Conservation (phyloP, 306 rosid species). For the Arachis hypogaea region DNA sequence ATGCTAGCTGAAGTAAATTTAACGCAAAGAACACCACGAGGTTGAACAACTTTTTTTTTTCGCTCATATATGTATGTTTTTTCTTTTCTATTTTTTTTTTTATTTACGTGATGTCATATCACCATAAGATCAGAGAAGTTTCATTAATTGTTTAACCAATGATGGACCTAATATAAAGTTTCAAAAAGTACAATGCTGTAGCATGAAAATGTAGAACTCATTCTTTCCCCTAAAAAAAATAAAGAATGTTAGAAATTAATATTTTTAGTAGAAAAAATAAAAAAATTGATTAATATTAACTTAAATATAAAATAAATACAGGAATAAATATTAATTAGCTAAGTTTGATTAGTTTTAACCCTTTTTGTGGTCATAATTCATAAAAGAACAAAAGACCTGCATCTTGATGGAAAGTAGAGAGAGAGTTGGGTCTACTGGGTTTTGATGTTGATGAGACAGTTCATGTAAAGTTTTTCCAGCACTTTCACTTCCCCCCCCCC, state of each 20-base stretch:
- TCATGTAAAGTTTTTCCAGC: constrained; percentile 40
- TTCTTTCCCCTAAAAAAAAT: constrained; percentile 15
- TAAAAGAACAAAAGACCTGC: constrained; percentile 47
- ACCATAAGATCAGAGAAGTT: constrained; percentile 30
- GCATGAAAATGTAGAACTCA: constrained; percentile 39
- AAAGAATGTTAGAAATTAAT: no score
- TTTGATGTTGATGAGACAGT: constrained; percentile 46
- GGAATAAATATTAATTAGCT: no score
- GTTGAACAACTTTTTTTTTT: background rate
- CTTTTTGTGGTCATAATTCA: constrained; percentile 28
- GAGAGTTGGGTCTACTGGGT: constrained; percentile 30
- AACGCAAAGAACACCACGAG: constrained; percentile 32
- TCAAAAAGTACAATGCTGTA: constrained; percentile 9
- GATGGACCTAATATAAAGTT: constrained; percentile 36
- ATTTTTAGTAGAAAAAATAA: no score
- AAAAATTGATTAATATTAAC: no score
- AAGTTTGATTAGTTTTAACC: constrained; percentile 23
- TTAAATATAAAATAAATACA: no score
- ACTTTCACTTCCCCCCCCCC: constrained; percentile 11
- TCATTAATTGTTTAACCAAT: constrained; percentile 35
- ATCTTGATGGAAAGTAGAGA: constrained; percentile 35
- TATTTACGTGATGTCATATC: constrained; percentile 44
- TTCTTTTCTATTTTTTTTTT: background rate
- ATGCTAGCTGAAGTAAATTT: constrained; percentile 32
- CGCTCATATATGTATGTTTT: background rate